A percentile compares a stretch with the other conserved stretches of the same genome.
phyloP scores from a whole-genome alignment of 768 basidiomycete genomes.

The Boletus pseudopeckii region DNA sequence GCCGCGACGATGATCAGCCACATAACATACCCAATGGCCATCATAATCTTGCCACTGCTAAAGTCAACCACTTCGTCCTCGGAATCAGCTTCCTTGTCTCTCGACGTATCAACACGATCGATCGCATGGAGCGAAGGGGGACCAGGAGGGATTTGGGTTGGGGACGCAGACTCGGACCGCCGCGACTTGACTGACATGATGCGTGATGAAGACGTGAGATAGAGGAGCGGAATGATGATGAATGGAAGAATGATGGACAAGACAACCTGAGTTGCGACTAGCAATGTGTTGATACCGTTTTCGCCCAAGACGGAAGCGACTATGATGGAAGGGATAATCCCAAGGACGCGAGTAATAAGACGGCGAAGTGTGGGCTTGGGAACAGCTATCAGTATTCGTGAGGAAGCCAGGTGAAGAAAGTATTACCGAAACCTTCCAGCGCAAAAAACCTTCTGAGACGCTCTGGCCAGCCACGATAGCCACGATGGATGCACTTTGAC shows the following conservation, averaged over 20 bases:
- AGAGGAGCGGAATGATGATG: conserved; percentile 78
- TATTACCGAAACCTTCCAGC: conserved; percentile 75
- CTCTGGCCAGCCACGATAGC: conserved; percentile 90
- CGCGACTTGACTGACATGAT: conserved; percentile 61
- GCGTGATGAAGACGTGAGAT: conserved; percentile 58
- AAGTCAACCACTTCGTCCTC: conserved; percentile 52
- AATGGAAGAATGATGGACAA: conserved; percentile 84
- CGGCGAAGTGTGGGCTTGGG: conserved; percentile 69
- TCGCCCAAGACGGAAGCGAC: conserved; percentile 74
- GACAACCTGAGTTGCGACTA: conserved; percentile 85
- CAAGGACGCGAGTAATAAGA: conserved; percentile 76
- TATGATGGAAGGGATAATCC: conserved; percentile 77
- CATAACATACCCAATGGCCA: conserved; percentile 49
- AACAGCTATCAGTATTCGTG: conserved; percentile 27
- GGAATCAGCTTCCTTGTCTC: conserved; percentile 1
- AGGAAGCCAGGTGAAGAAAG: conserved; percentile 12
- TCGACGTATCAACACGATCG: neutral
- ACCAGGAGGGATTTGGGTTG: neutral
- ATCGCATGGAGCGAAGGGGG: neutral
- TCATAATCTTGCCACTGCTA: conserved; percentile 55
- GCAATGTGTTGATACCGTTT: conserved; percentile 66
- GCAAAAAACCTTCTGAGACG: conserved; percentile 85
- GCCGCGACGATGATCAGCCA: conserved; percentile 67
- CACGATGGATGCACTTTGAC: conserved; percentile 87
- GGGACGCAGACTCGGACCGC: neutral